Conservation (phyloP, 805 yeast species). For the Barnettozyma siamensis region DNA sequence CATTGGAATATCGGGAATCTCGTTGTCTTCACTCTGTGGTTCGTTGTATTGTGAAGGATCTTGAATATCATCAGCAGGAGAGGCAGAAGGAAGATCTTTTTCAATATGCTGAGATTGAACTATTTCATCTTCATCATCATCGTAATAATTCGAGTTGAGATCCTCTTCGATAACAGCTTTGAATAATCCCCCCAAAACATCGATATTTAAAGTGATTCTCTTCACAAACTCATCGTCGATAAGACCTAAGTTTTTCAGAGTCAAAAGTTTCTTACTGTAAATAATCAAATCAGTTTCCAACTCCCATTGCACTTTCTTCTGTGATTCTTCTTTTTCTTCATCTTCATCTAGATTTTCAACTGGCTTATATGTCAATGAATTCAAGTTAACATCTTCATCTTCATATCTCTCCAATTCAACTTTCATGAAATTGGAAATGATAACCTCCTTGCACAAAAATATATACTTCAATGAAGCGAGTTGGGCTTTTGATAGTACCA, state of each 20-base stretch:
- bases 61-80: background rate
- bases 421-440: conserved; percentile 31
- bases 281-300: conserved; percentile 38
- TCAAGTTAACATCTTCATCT: conserved; percentile 42
- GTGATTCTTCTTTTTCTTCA: conserved; percentile 1
- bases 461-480: conserved; percentile 33
- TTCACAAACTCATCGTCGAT: conserved; percentile 21
- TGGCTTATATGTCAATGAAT: conserved; percentile 13
- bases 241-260: conserved; percentile 31
- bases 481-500: conserved; percentile 26
- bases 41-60: background rate
- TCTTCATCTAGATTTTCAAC: conserved; percentile 9
- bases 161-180: conserved; percentile 8
- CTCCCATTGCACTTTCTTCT: conserved; percentile 26
- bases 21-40: conserved; percentile 3
- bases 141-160: conserved; percentile 3
- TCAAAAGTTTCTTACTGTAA: conserved; percentile 34
- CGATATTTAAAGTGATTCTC: conserved; percentile 35
- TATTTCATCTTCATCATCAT: conserved; percentile 8
- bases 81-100: background rate
- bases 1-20: conserved; percentile 13
- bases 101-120: conserved; percentile 3
- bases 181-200: conserved; percentile 29
- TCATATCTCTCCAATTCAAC: conserved; percentile 45
- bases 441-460: conserved; percentile 45